Conservation (phyloP, 495 filamentous ascomycete genomes). For the Aspergillus avenaceus region DNA sequence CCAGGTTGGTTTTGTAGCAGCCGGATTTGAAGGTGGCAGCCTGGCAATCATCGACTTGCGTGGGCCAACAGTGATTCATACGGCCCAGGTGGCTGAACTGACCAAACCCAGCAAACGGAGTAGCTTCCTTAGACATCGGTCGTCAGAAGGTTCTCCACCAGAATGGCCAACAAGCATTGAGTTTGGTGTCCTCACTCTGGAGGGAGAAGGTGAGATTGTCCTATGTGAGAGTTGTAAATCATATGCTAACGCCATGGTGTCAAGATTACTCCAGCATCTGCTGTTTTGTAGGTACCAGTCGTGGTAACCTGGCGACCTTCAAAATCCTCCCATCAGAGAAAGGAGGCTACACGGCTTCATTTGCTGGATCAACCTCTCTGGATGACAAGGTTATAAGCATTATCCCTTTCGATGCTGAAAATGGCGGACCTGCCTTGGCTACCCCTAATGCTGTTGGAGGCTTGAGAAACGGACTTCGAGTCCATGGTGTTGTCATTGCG, state of each 20-base stretch:
- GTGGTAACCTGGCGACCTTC: conserved; percentile 80
- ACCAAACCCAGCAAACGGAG: conserved; percentile 62
- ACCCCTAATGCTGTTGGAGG: conserved; percentile 66
- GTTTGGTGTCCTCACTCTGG: conserved; percentile 90
- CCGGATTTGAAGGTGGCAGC: conserved; percentile 75
- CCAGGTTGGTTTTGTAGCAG: conserved; percentile 86
- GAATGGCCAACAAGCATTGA: conserved; percentile 79
- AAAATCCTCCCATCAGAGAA: conserved; percentile 72
- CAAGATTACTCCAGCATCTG: conserved; percentile 86
- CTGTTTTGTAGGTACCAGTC: conserved; percentile 84
- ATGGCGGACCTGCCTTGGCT: conserved; percentile 69
- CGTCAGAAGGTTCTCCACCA: conserved; percentile 37
- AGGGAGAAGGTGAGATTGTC: conserved; percentile 85
- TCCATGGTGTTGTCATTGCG: conserved; percentile 65
- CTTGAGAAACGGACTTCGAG: conserved; percentile 63
- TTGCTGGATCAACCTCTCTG: conserved; percentile 61
- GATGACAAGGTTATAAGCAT: conserved; percentile 73
- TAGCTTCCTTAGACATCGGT: conserved; percentile 57
- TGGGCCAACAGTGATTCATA: conserved; percentile 84
- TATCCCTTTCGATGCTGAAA: conserved; percentile 71
- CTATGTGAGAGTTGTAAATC: too few relatives aligned
- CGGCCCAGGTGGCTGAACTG: conserved; percentile 61
- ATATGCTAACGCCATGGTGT: conserved; percentile 16
- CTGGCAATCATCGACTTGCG: conserved; percentile 80
- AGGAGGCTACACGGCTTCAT: conserved; percentile 68